phyloP scores from a whole-genome alignment of 805 yeast genomes.

The Zygosaccharomyces bailii region DNA sequence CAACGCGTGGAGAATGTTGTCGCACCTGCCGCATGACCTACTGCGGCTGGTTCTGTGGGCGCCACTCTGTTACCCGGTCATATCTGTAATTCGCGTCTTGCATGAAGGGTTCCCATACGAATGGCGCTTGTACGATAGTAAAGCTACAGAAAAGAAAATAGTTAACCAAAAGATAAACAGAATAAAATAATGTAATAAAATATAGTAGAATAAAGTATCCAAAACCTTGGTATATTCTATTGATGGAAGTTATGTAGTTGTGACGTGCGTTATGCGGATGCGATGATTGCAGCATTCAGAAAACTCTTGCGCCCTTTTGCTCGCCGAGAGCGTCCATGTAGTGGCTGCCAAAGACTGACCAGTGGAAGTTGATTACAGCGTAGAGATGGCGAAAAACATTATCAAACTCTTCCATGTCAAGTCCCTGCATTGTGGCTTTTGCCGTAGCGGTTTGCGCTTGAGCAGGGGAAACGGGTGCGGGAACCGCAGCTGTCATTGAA shows the following conservation, averaged over 20 bases:
- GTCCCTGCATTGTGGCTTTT: constrained; percentile 11
- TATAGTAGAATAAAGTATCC: neutral
- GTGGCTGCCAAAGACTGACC: constrained; percentile 76
- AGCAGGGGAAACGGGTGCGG: neutral
- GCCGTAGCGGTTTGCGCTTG: constrained; percentile 1
- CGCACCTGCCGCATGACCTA: neutral
- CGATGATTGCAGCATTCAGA: neutral
- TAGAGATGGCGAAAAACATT: constrained; percentile 57
- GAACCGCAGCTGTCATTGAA: constrained; percentile 1
- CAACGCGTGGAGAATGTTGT: neutral
- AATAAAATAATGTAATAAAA: neutral
- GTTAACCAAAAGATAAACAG: neutral
- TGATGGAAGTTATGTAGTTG: neutral
- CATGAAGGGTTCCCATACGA: neutral
- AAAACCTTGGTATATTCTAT: neutral
- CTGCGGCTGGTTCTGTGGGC: neutral
- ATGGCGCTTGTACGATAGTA: no score
- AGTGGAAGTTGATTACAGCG: constrained; percentile 70
- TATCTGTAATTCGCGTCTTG: neutral
- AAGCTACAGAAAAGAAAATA: neutral
- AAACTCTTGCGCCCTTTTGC: constrained; percentile 15
- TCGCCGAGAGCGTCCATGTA: constrained; percentile 46
- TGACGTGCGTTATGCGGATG: no score
- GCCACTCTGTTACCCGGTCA: neutral
- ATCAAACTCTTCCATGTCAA: constrained; percentile 49